A percentile compares a stretch with the other conserved stretches of the same genome.
phyloP scores from a whole-genome alignment of 169 alveolate species.

The Eimeria praecox region DNA sequence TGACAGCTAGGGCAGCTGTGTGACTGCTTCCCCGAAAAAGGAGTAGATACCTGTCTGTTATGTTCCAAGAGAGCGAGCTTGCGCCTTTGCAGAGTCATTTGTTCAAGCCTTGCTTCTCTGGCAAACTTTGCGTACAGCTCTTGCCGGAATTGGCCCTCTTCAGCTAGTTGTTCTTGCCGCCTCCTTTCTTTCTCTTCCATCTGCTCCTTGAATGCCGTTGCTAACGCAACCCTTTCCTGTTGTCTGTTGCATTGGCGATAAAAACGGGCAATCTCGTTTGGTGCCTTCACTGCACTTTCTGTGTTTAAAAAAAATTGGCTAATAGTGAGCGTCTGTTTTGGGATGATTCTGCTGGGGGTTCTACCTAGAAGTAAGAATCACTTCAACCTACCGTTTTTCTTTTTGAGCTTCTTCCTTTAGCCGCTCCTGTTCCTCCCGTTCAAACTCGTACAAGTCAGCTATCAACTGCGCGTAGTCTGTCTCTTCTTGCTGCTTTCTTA shows the following conservation, averaged over 20 bases:
- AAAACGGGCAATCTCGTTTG: not conserved
- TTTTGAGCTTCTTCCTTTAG: slow-evolving; percentile 74
- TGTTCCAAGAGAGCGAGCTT: slow-evolving; percentile 91
- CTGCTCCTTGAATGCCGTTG: slow-evolving; percentile 83
- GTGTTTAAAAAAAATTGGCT: too few relatives aligned
- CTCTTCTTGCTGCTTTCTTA: slow-evolving; percentile 64
- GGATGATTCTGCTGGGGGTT: not conserved
- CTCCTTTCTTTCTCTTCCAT: slow-evolving; percentile 85
- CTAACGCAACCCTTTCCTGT: slow-evolving; percentile 60
- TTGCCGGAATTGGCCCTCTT: slow-evolving; percentile 89
- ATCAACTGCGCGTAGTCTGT: slow-evolving; percentile 72
- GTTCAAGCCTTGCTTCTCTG: slow-evolving; percentile 90
- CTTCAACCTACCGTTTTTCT: slow-evolving; percentile 37
- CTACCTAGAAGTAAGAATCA: not conserved
- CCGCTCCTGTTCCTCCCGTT: slow-evolving; percentile 78
- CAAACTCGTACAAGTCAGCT: slow-evolving; percentile 70
- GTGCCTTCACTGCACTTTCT: too few relatives aligned
- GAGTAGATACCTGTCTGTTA: slow-evolving; percentile 86
- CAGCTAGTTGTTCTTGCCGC: slow-evolving; percentile 86
- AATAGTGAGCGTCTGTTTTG: too few relatives aligned
- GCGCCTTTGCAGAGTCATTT: slow-evolving; percentile 89
- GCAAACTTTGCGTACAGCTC: slow-evolving; percentile 91
- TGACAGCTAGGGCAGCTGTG: not conserved
- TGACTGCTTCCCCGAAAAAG: not conserved
- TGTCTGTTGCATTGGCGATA: slow-evolving; percentile 26